Percentiles rank a stretch among this genome's conserved stretches.
Conservation (phyloP, 768 basidiomycete genomes). For the Trametes meyenii region DNA sequence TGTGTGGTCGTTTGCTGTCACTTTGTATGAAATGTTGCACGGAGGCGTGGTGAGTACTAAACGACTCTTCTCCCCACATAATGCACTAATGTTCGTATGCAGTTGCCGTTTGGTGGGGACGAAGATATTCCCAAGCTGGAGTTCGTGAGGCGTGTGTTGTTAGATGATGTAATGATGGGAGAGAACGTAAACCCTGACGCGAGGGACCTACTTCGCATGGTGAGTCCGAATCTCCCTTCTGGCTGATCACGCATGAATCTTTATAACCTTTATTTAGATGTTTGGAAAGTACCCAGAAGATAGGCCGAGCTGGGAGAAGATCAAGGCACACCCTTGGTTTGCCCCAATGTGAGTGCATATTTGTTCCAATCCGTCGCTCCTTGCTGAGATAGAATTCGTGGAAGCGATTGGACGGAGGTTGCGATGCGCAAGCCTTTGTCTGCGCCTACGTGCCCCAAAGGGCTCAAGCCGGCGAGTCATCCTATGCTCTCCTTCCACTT, state of each 20-base stretch:
- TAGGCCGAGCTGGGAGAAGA: slow-evolving; percentile 7
- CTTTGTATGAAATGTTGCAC: slow-evolving; percentile 31
- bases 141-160: background rate
- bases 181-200: background rate
- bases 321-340: slow-evolving; percentile 13
- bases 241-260: no score
- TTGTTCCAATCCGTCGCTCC: no score
- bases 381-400: no score
- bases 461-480: background rate
- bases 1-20: slow-evolving; percentile 47
- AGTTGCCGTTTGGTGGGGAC: slow-evolving; percentile 6
- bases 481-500: background rate
- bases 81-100: background rate
- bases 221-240: background rate
- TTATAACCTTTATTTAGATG: no score
- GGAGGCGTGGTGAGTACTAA: slow-evolving; percentile 23
- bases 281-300: no score
- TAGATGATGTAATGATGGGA: background rate
- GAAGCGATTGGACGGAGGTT: slow-evolving; percentile 2
- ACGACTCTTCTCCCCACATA: background rate
- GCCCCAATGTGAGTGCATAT: slow-evolving; percentile 3
- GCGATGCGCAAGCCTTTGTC: background rate
- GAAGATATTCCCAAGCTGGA: background rate
- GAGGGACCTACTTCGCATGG: background rate
- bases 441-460: background rate